These are phyloP conservation scores for Septoria petroselini DNA, from an alignment of 2,329 filamentous ascomycete species.

Conservation along the genomic window DNA sequence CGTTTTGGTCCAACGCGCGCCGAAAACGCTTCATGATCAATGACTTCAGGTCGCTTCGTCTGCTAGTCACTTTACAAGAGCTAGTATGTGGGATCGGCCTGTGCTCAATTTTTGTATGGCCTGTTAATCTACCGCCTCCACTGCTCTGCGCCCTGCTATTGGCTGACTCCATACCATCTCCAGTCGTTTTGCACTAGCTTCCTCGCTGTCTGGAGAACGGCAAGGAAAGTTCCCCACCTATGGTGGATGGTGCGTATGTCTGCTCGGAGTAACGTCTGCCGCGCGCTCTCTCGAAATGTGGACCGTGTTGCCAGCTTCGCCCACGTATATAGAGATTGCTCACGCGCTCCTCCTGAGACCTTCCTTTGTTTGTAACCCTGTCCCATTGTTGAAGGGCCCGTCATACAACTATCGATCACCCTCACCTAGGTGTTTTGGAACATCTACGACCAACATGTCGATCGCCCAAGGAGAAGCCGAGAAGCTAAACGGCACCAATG, in stretches of 20 bases:
- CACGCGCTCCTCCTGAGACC: conserved; percentile 5
- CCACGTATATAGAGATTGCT: conserved; percentile 17
- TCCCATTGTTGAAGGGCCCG: conserved; percentile 5
- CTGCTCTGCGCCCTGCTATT: conserved; percentile 20
- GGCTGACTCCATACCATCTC: conserved; percentile 19
- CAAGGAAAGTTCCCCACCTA: conserved; percentile 14
- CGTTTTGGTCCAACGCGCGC: conserved; percentile 11
- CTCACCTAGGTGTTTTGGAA: neutral
- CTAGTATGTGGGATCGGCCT: conserved; percentile 10
- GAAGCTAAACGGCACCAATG: conserved; percentile 29
- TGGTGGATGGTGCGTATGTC: neutral
- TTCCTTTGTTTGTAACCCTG: conserved; percentile 11
- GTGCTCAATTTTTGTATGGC: conserved; percentile 7
- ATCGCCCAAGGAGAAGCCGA: conserved; percentile 36
- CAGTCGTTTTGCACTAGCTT: conserved; percentile 11
- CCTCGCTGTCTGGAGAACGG: conserved; percentile 14
- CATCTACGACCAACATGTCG: conserved; percentile 39
- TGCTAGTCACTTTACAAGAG: neutral
- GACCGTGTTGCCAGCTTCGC: conserved; percentile 14
- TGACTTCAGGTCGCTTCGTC: neutral
- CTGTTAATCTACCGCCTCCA: conserved; percentile 21
- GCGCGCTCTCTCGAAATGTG: conserved; percentile 1
- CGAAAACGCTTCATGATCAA: conserved; percentile 1
- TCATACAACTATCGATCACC: neutral
- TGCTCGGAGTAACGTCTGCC: conserved; percentile 14